These are phyloP conservation scores for Podila clonocystis DNA, from an alignment of 192 early-diverging fungal genomes.

Conservation along the genomic window DNA sequence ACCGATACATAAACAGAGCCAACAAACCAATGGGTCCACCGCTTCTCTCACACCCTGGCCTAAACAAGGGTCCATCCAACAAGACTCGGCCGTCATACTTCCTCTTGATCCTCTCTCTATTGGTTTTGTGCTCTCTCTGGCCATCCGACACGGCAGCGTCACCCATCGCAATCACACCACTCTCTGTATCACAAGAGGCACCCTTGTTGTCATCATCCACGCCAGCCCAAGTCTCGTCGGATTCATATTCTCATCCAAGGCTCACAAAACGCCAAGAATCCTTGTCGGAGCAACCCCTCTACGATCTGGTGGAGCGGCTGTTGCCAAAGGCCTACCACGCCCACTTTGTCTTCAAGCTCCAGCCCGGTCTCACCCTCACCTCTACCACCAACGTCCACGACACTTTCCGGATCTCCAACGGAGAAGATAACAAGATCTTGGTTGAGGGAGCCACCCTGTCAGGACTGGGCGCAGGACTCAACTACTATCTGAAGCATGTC, in stretches of 20 bases:
- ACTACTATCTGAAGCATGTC: conserved; percentile 32
- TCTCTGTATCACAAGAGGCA: not conserved
- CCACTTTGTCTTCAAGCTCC: conserved; percentile 17
- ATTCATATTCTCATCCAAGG: not conserved
- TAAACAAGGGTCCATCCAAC: not conserved
- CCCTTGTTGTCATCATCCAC: not conserved
- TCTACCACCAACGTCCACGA: conserved; percentile 34
- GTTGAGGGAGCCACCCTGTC: conserved; percentile 22
- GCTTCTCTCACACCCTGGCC: too few species aligned
- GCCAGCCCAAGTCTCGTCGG: not conserved
- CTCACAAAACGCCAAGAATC: not conserved
- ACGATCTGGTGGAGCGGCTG: conserved; percentile 10
- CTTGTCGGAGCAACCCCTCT: not conserved
- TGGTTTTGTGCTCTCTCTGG: not conserved
- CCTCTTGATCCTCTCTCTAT: conserved; percentile 3
- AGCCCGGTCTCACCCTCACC: conserved; percentile 1
- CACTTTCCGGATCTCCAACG: conserved; percentile 24
- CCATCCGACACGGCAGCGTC: not conserved
- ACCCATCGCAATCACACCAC: not conserved
- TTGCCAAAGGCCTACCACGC: conserved; percentile 24
- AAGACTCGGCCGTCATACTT: not conserved
- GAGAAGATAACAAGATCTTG: not conserved
- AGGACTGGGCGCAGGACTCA: conserved; percentile 34
- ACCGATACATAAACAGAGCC: too few species aligned
- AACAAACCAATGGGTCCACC: too few species aligned